Conservation (phyloP, 75 land plant genomes). For the Larix kaempferi region DNA sequence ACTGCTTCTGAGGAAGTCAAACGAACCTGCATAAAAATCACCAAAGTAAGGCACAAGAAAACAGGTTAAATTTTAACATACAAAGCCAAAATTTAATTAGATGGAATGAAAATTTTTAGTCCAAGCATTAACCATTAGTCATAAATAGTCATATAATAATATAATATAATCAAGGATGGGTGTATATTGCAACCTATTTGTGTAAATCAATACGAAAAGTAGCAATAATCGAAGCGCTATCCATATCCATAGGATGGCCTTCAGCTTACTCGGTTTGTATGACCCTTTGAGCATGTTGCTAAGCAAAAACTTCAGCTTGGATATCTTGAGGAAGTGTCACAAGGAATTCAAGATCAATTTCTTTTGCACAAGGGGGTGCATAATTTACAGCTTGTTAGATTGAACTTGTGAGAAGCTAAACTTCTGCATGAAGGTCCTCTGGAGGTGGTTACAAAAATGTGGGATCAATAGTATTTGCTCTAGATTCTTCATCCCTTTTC, state of each 20-base stretch:
- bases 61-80: not conserved
- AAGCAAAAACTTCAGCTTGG: constrained; percentile 94
- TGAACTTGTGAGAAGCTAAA: constrained; percentile 88
- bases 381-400: constrained; percentile 40
- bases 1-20: constrained; percentile 93
- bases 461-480: constrained; percentile 79
- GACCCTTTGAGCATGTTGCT: constrained; percentile 82
- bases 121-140: not conserved
- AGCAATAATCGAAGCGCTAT: constrained; percentile 97
- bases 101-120: not conserved
- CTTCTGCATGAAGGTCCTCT: constrained; percentile 93
- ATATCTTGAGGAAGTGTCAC: constrained; percentile 99
- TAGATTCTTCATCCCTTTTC: constrained; percentile 31
- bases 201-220: constrained; percentile 95
- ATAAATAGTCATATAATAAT: not conserved
- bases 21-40: constrained; percentile 60
- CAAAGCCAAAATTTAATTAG: not conserved
- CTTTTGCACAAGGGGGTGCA: constrained; percentile 65
- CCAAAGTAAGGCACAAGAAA: not conserved
- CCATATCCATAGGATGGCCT: constrained; percentile 99
- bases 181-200: constrained; percentile 65
- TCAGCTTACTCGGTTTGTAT: constrained; percentile 56
- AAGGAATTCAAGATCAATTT: constrained; percentile 97
- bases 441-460: constrained; percentile 93
- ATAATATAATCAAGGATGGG: not conserved